phyloP scores from a whole-genome alignment of 2,329 filamentous ascomycete species.

The Trichoderma asperellum region DNA sequence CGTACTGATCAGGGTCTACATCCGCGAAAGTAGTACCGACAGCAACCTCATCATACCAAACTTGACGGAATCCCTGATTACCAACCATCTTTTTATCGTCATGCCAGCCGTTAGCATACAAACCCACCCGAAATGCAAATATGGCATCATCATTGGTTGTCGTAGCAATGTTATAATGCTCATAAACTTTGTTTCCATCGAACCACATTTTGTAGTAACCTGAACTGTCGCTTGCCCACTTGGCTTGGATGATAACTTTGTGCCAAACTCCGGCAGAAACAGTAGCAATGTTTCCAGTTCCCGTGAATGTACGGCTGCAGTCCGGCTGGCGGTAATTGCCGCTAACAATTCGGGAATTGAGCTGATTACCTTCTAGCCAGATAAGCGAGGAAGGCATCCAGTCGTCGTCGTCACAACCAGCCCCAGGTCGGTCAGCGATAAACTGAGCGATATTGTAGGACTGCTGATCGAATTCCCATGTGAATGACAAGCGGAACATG shows the following conservation, averaged over 20 bases:
- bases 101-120: constrained; percentile 46
- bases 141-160: constrained; percentile 46
- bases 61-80: constrained; percentile 47
- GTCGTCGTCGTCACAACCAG: constrained; percentile 47
- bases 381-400: constrained; percentile 56
- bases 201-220: constrained; percentile 54
- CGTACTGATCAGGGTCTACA: constrained; percentile 32
- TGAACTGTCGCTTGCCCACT: constrained; percentile 48
- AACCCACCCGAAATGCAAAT: constrained; percentile 52
- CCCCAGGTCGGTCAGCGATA: constrained; percentile 52
- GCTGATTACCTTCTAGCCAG: constrained; percentile 49
- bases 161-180: constrained; percentile 46
- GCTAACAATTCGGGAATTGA: constrained; percentile 46
- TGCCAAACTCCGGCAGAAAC: constrained; percentile 53
- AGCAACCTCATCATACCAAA: constrained; percentile 55
- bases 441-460: constrained; percentile 55
- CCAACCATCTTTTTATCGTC: constrained; percentile 47
- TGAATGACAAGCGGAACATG: constrained; percentile 50
- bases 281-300: constrained; percentile 40
- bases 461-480: constrained; percentile 52
- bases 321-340: constrained; percentile 35
- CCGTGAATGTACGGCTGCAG: constrained; percentile 33
- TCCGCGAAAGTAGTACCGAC: constrained; percentile 44
- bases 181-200: constrained; percentile 49
- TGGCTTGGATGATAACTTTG: constrained; percentile 49